Evolutionary conservation across 495 filamentous ascomycete genomes (phyloP).

Genomic region (Penicillium antarcticum): DNA sequence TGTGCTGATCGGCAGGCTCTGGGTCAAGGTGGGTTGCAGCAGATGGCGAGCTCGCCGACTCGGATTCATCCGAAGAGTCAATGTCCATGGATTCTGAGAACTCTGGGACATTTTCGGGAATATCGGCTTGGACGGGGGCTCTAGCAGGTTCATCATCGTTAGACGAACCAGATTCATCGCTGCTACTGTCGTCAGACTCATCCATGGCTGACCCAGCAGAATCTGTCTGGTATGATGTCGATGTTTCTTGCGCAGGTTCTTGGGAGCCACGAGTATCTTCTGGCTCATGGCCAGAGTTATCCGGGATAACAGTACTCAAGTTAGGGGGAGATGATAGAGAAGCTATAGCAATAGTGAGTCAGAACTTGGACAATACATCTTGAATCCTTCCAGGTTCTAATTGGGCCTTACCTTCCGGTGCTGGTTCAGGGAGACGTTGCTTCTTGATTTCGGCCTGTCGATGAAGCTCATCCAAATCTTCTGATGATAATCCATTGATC

Average conservation of each 20-base stretch:
- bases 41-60: not conserved
- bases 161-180: conserved; percentile 14
- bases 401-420: conserved; percentile 21
- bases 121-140: not conserved
- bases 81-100: not conserved
- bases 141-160: conserved; percentile 13
- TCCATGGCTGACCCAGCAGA: conserved; percentile 41
- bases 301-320: too few species aligned
- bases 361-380: not conserved
- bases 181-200: conserved; percentile 32
- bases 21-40: not conserved
- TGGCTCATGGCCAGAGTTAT: too few species aligned
- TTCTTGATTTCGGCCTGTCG: conserved; percentile 23
- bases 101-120: not conserved
- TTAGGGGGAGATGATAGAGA: too few species aligned
- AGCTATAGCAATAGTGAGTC: too few species aligned
- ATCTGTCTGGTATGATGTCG: conserved; percentile 19
- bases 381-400: not conserved
- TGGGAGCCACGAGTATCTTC: too few species aligned
- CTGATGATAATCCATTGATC: conserved; percentile 39
- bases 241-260: not conserved
- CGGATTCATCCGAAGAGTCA: not conserved
- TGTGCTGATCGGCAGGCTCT: conserved; percentile 9
- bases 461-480: conserved; percentile 39
- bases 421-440: conserved; percentile 18